phyloP scores from a whole-genome alignment of 1,284 basidiomycete genomes.

The Cystobasidium pallidum region DNA sequence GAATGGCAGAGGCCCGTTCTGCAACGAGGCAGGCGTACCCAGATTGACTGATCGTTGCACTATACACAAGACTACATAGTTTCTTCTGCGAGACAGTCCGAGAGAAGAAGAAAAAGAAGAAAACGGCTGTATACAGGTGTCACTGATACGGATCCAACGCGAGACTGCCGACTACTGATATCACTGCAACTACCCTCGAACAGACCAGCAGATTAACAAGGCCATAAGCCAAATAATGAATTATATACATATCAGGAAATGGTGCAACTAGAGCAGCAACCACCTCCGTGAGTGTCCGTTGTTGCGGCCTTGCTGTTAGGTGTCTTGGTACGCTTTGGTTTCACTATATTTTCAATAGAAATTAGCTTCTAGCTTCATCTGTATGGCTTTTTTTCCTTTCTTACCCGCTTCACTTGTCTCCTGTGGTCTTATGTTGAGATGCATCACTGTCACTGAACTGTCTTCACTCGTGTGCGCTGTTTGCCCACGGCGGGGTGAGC shows the following conservation, averaged over 20 bases:
- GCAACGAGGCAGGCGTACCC: background rate
- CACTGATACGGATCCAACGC: background rate
- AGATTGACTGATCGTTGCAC: background rate
- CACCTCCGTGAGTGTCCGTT: conserved; percentile 19
- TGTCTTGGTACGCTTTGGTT: conserved; percentile 2
- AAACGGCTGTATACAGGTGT: background rate
- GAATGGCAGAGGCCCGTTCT: background rate
- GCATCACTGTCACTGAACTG: conserved; percentile 30
- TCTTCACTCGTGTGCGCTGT: conserved; percentile 2
- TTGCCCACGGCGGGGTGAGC: no score
- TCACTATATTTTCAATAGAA: background rate
- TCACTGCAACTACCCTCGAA: background rate
- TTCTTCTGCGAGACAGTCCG: background rate
- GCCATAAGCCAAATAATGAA: background rate
- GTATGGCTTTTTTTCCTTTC: background rate
- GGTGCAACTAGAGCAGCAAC: conserved; percentile 32
- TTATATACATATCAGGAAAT: conserved; percentile 23
- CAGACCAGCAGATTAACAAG: background rate
- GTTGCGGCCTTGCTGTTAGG: conserved; percentile 7
- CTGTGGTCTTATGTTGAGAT: conserved; percentile 26
- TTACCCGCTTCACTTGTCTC: conserved; percentile 17
- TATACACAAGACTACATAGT: background rate
- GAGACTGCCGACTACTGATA: background rate
- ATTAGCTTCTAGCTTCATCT: background rate
- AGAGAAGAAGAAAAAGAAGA: background rate